Conservation (phyloP, 257 asterid genomes). For the Nicotiana sylvestris region DNA sequence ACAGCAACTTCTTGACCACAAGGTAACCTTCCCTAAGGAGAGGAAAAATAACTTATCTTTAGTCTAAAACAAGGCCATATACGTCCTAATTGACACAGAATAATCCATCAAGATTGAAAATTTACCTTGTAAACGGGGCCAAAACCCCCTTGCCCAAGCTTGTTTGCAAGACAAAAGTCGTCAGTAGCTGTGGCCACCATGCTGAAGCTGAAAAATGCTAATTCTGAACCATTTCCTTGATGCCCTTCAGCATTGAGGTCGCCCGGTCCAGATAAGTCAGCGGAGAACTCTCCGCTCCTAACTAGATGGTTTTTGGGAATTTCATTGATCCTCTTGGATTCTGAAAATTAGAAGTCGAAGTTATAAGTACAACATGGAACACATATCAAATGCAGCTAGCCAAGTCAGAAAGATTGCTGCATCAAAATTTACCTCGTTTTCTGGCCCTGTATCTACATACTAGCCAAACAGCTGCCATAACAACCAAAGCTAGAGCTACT, state of each 20-base stretch:
- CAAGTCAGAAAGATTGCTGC: not conserved
- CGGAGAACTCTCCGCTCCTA: slow-evolving; percentile 40
- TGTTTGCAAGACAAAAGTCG: slow-evolving; percentile 52
- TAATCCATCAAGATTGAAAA: not conserved
- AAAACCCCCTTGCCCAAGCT: slow-evolving; percentile 92
- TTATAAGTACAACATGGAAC: not conserved
- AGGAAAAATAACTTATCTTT: not conserved
- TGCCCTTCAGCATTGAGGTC: slow-evolving; percentile 44
- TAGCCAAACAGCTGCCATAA: slow-evolving; percentile 37
- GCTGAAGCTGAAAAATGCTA: slow-evolving; percentile 49
- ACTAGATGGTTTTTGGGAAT: slow-evolving; percentile 20
- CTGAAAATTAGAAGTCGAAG: slow-evolving; percentile 15
- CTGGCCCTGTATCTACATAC: slow-evolving; percentile 30
- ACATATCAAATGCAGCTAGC: not conserved
- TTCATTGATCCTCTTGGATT: slow-evolving; percentile 22
- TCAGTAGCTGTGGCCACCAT: slow-evolving; percentile 53
- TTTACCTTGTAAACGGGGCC: slow-evolving; percentile 78
- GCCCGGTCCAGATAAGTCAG: slow-evolving; percentile 37
- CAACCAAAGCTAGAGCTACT: slow-evolving; percentile 29
- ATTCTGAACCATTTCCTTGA: slow-evolving; percentile 52
- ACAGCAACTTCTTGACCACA: slow-evolving; percentile 70
- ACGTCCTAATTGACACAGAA: not conserved
- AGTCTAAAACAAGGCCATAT: not conserved
- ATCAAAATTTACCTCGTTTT: slow-evolving; percentile 32
- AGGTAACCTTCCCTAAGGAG: slow-evolving; percentile 55